Conservation (phyloP, 164 flowering plant species). For the Taxillus chinensis region DNA sequence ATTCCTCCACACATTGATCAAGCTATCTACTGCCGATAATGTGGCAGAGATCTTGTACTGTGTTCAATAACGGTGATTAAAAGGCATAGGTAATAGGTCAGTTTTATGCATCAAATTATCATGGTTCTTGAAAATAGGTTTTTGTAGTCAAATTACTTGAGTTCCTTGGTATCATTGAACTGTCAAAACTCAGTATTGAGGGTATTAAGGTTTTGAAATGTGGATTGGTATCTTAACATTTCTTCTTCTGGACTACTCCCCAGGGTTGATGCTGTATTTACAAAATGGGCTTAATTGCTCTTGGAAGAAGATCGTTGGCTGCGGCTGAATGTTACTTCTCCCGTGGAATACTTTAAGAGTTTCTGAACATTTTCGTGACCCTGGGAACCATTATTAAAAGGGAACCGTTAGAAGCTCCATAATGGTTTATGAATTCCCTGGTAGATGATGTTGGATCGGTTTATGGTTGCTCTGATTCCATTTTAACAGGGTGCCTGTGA, state of each 20-base stretch:
- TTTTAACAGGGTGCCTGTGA: neutral
- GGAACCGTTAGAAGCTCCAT: neutral
- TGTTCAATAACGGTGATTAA: conserved; percentile 25
- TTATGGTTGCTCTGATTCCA: neutral
- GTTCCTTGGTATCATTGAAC: no score
- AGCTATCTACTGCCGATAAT: conserved; percentile 75
- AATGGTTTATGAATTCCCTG: neutral
- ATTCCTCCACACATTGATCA: conserved; percentile 98
- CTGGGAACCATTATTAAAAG: neutral
- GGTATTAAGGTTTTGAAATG: no score
- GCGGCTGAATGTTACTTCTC: neutral
- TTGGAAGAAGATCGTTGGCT: neutral
- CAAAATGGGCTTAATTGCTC: neutral
- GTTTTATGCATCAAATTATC: no score
- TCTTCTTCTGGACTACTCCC: neutral
- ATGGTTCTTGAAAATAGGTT: no score
- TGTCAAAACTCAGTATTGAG: no score
- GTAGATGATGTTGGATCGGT: neutral
- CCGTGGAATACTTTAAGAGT: neutral
- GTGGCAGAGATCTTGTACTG: conserved; percentile 11
- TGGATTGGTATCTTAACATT: neutral
- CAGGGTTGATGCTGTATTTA: neutral
- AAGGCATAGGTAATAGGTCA: neutral
- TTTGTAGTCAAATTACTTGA: no score
- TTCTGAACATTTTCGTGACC: neutral